Base-by-base conservation (phyloP, 768 basidiomycete genomes). In the Guyanaporus albipodus region DNA sequence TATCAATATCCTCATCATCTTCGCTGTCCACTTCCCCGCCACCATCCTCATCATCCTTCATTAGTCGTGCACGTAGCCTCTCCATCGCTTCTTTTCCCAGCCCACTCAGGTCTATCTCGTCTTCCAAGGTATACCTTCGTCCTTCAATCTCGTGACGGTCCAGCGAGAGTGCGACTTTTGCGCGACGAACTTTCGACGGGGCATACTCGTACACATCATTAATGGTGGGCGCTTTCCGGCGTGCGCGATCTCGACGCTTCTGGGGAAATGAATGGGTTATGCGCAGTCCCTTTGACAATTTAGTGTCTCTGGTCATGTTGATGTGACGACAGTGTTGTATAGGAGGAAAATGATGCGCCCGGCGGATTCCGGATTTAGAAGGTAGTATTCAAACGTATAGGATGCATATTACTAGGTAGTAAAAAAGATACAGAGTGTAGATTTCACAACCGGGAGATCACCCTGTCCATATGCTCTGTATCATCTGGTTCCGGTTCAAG, bases 1-100 rank as follows among this genome's bases (percentile, higher is more conserved):
- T 86, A 49, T 90, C 87, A 36, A 92, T 78, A 50, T 92, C 89
- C 59, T 92, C 89, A 58, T 93, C 91, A 52, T 93, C 87, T 1
- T 69, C 80, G 50, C 77, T 80, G 27, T 73, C 81, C 53, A 89
- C 74, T 51, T 23, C 38, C 4, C 24, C 58, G 12, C 79, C 73
- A 36, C 73, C 71, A 26, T 80, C 81, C 11, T 66, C 73, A 28
- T 73, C 64, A 50, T 79, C 77, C 6, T 74, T 78, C 40, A 80
- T 69, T 38, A 87, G 58, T 52, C 77, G 70, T 15, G 80, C 55
- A n/a, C 56, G 54, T 33, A 72, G 43, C 42, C 67, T 68, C 43
- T 71, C 62, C 52, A 59, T 64, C 29, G 54, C 66, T 10, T 64
- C 56, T 11, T 60, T 54, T 14, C 52, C 50, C 45, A 62, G 27